phyloP scores from a whole-genome alignment of 164 flowering plant species.

The Tetracentron sinense region DNA sequence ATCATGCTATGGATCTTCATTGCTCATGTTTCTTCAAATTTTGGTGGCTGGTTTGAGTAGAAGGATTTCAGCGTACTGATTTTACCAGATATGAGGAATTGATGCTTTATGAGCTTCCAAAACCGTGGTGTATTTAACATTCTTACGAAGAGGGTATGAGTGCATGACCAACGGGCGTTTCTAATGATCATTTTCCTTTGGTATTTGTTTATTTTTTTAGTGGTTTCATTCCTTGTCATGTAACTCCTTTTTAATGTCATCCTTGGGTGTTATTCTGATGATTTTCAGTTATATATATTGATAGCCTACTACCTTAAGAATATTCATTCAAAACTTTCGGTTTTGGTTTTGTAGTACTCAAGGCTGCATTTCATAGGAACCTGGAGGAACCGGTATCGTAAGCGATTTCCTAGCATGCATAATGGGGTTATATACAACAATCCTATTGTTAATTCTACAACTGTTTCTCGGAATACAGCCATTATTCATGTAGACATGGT shows the following conservation, averaged over 20 bases:
- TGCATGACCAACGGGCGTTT: neutral
- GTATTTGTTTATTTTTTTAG: neutral
- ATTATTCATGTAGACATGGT: slow-evolving; percentile 94
- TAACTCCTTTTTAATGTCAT: neutral
- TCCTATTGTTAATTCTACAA: slow-evolving; percentile 20
- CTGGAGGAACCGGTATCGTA: slow-evolving; percentile 91
- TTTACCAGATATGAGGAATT: neutral
- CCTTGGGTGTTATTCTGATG: neutral
- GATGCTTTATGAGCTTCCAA: neutral
- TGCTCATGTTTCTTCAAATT: neutral
- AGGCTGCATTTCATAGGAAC: slow-evolving; percentile 98
- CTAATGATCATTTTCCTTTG: neutral
- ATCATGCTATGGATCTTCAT: neutral
- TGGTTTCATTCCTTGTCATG: neutral
- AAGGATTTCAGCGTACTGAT: neutral
- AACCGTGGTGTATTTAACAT: neutral
- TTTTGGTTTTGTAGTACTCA: slow-evolving; percentile 55
- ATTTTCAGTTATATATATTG: neutral
- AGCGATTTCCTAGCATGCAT: slow-evolving; percentile 51
- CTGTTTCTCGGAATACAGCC: slow-evolving; percentile 22
- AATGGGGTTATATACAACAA: slow-evolving; percentile 24
- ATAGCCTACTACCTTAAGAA: neutral
- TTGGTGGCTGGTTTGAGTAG: neutral
- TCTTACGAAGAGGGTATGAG: no score
- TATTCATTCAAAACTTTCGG: neutral